Evolutionary conservation across 1,284 basidiomycete genomes (phyloP).

Genomic region (Marasmius oreades): DNA sequence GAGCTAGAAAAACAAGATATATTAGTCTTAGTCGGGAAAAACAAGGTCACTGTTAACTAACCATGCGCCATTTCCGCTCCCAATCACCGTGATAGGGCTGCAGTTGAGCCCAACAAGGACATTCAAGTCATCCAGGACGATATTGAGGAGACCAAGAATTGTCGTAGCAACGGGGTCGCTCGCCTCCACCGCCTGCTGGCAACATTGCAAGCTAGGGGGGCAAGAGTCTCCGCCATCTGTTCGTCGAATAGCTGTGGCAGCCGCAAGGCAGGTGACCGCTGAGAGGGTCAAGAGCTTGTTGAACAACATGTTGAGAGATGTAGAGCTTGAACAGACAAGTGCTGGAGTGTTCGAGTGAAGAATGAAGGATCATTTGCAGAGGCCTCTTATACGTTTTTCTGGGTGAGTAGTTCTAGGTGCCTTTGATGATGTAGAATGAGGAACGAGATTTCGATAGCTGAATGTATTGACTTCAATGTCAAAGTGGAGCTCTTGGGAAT

Average conservation of each 20-base stretch:
- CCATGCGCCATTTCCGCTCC: conserved; percentile 6
- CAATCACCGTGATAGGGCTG: conserved; percentile 9
- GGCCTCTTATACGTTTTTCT: conserved; percentile 3
- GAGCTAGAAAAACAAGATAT: not conserved
- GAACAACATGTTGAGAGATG: conserved; percentile 8
- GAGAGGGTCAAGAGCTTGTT: conserved; percentile 3
- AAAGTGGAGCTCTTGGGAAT: no score
- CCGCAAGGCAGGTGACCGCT: conserved; percentile 13
- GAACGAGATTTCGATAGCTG: no score
- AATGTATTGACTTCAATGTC: no score
- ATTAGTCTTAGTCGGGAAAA: not conserved
- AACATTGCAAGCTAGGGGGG: conserved; percentile 7
- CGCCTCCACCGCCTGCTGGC: conserved; percentile 6
- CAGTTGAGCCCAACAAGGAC: conserved; percentile 8
- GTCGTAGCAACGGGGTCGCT: not conserved
- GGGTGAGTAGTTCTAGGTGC: not conserved
- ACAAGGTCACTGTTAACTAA: not conserved
- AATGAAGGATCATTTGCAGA: not conserved
- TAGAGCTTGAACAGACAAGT: conserved; percentile 9
- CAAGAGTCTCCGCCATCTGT: not conserved
- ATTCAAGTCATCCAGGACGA: conserved; percentile 9
- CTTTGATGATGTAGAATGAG: no score
- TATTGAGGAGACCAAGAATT: conserved; percentile 8
- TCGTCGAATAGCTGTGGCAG: conserved; percentile 11
- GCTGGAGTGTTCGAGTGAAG: conserved; percentile 11